Base-by-base conservation (phyloP, 352 stramenopile genomes). In the Phytophthora megakarya region DNA sequence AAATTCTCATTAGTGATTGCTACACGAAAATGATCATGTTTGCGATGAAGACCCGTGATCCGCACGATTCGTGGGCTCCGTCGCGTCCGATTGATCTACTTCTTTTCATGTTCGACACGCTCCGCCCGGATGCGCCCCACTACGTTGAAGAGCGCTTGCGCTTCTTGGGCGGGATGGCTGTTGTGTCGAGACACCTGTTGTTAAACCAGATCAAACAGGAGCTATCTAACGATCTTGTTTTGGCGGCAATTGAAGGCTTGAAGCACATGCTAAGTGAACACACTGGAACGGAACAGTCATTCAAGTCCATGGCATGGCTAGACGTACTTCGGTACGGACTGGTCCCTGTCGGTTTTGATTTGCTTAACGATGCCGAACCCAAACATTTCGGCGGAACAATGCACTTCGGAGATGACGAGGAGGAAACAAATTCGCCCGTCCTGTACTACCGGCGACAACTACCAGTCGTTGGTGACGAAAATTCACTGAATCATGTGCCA, bases 11-110 rank as follows among this genome's bases (percentile, higher is more conserved):
- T 19, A 86, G 73, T 54, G 79, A 88, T 49, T 80, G 76, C 43
- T 92, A 85, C 51, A 86, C 77, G 19, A 85, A 83, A 60, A 77
- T 78, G 57, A 72, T 89, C 16, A 70, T 88, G 64, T 89, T 90
- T 19, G 81, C 81, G 0, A 75, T 89, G 35, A 73, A 81, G 37
- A 47, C 62, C 7, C 52, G 65, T 32, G 55, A 65, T 22, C 38
- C 49, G 12, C 54, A 71, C 21, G 61, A 76, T 38, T 67, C 55
- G 5, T 88, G 78, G 78, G 35, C 63, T 8, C 39, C 51, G 0
- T 73, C 69, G 3, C 68, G 77, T 0, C 71, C 81, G 0, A 59
- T 87, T 16, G 73, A 88, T 45, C 63, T 92, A 15, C 62, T 92
- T 4, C 50, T 78, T n/a, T 64, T 79, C 28, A 76, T 92, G 62